Base-by-base conservation (phyloP, 2,329 filamentous ascomycete genomes). In the Pseudogymnoascus sp. region DNA sequence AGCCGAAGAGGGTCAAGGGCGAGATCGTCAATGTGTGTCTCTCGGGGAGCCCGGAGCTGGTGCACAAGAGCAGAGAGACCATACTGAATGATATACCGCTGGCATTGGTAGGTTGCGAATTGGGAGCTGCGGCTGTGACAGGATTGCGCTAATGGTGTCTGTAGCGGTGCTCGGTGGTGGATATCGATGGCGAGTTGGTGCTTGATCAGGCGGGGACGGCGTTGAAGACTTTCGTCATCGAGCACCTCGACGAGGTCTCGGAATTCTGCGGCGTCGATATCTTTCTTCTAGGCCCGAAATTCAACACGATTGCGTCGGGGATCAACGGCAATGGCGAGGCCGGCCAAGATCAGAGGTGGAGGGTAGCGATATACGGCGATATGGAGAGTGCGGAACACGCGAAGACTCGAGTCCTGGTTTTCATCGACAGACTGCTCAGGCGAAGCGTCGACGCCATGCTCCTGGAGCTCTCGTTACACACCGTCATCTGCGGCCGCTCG, bases 331-430 rank as follows among this genome's bases (percentile, higher is more conserved):
- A 86, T 71, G 85, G 85, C 37, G 87, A 94, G 70, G 87, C 89
- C 67, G 88, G 90, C 69, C 78, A 87, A 68, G 92, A 97, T 73
- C 90, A 94, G 74, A 86, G 93, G 67, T 91, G 95, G 79, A 87
- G 93, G 71, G 88, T 97, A 64, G 89, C 91, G 68, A 95, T 99
- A 66, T 99, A 94, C 70, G 93, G 94, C 60, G 94, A 99, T 72
- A 88, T 94, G 75, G 86, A 97, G 76, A 96, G 91, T 67, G 89
- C 91, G 28, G 94, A 99, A 75, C 93, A 97, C 75, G 94, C 94
- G 61, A 99, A 99, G 81, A 96, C 93, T 16, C 85, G 94, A 66
- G 87, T 97, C 39, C 78, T 99, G 73, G 96, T 97, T 74, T 94
- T 97, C 81, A 97, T 99, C 72, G 94, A 99, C 74, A 90, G 91